Base-by-base conservation (phyloP, 1,284 basidiomycete genomes). In the Puccinia novopanici region DNA sequence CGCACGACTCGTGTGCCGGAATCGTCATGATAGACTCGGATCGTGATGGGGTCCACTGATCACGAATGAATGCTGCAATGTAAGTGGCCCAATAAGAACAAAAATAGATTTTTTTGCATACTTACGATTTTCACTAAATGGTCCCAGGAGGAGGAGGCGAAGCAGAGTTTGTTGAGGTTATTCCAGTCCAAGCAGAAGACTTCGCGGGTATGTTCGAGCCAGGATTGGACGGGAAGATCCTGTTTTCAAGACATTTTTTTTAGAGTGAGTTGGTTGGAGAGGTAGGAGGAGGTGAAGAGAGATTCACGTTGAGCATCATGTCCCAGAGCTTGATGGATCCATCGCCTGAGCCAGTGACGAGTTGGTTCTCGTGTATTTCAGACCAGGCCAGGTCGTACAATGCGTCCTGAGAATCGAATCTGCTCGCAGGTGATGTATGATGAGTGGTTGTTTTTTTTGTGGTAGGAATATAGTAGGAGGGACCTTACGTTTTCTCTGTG, bases 111-210 rank as follows among this genome's bases (percentile, higher is more conserved):
- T 24, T 27, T 24, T 40, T 59, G 61, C 4, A 17, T 15, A 88
- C 92, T 78, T 84, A 95, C 95, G 57, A 98, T 85, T 86, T 97
- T 95, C 54, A 96, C 89, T 3, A 89, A 90, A 42, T 93, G 93
- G 85, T 99, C 96, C 96, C 96, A 98, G 30, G 92, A 93, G 0
- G 91, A 90, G 1, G 80, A 81, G 12, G 30, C 90, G 86, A 99
- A 98, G 0, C 90, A 89, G 82, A 94, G 91, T 86, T 99, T 99
- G 83, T 92, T 91, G 81, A 97, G 87, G 86, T 98, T 98, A 82
- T 92, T 95, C 96, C 96, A 99, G 86, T 99, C 94, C 15, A 98
- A 90, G n/a, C 92, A 92, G 87, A 94, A 95, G 8, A 95, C 93
- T 85, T 99, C 96, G 63, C 92, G 90, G 8, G 90, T 89, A 85